These are phyloP conservation scores for Secale cereale DNA, from an alignment of 176 grass and related monocot genomes.

Conservation along the genomic window DNA sequence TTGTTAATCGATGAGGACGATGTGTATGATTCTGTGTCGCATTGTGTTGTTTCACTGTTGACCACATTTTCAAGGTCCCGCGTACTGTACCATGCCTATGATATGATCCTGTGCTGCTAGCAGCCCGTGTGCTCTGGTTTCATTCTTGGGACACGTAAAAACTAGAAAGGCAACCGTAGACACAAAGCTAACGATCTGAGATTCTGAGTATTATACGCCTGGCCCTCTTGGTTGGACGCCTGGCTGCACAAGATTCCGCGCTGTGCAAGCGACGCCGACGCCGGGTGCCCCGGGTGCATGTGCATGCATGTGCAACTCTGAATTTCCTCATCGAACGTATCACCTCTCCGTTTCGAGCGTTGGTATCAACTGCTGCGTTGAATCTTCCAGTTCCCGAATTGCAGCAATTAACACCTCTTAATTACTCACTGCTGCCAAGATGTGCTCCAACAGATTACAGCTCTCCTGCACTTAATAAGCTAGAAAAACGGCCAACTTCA, in stretches of 20 bases:
- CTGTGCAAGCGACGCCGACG: slow-evolving; percentile 19
- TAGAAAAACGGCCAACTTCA: no score
- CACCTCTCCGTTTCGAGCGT: background rate
- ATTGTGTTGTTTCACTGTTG: background rate
- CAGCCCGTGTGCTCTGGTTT: background rate
- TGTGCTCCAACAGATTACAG: background rate
- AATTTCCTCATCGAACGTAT: background rate
- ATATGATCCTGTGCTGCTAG: no score
- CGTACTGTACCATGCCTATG: background rate
- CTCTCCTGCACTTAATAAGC: background rate
- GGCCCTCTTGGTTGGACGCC: background rate
- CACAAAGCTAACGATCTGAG: background rate
- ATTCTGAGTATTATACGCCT: background rate
- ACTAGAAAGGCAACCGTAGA: background rate
- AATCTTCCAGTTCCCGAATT: background rate
- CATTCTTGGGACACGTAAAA: background rate
- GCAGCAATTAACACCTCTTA: background rate
- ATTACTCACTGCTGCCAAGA: background rate
- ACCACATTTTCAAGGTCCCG: background rate
- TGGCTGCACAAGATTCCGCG: slow-evolving; percentile 39
- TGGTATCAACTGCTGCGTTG: slow-evolving; percentile 6
- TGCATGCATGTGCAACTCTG: slow-evolving; percentile 12
- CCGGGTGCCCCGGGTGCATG: background rate
- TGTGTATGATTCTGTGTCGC: background rate
- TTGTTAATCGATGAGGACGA: background rate